Evolutionary conservation across 2,329 filamentous ascomycete species (phyloP).

Genomic region (Claviceps monticola): DNA sequence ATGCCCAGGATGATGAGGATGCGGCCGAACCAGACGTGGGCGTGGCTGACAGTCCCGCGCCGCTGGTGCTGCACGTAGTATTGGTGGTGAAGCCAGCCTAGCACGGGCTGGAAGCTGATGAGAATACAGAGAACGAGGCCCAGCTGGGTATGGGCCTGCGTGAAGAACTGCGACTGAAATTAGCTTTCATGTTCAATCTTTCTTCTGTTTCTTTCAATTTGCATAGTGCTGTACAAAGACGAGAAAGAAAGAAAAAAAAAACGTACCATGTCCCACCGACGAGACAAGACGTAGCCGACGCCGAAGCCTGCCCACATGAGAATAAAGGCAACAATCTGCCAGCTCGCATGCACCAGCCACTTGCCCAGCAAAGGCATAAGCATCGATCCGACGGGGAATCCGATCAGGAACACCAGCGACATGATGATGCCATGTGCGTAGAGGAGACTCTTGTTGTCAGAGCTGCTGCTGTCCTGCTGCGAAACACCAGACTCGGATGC

Average conservation of each 20-base stretch:
- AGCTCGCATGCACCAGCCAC: constrained; percentile 41
- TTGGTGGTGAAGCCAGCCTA: constrained; percentile 44
- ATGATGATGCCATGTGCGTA: constrained; percentile 45
- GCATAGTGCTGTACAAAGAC: too few species aligned
- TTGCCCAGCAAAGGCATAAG: constrained; percentile 45
- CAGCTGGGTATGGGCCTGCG: constrained; percentile 38
- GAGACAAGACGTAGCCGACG: constrained; percentile 36
- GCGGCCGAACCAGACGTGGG: constrained; percentile 51
- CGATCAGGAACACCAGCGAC: constrained; percentile 41
- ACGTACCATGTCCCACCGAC: constrained; percentile 29
- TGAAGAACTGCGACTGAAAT: constrained; percentile 33
- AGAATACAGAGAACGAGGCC: constrained; percentile 41
- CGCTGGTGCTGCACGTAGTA: constrained; percentile 32
- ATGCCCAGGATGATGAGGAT: constrained; percentile 42
- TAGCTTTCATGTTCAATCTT: too few species aligned
- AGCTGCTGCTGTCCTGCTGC: constrained; percentile 7
- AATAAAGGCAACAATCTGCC: constrained; percentile 40
- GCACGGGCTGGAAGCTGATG: constrained; percentile 42
- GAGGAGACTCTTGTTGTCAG: constrained; percentile 15
- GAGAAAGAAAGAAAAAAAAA: neutral
- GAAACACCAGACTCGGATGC: neutral
- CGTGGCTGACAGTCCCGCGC: constrained; percentile 38
- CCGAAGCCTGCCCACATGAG: constrained; percentile 48
- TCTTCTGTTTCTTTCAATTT: neutral
- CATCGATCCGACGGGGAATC: constrained; percentile 47